Conservation (phyloP, 495 filamentous ascomycete species). For the Parmelia sp. region DNA sequence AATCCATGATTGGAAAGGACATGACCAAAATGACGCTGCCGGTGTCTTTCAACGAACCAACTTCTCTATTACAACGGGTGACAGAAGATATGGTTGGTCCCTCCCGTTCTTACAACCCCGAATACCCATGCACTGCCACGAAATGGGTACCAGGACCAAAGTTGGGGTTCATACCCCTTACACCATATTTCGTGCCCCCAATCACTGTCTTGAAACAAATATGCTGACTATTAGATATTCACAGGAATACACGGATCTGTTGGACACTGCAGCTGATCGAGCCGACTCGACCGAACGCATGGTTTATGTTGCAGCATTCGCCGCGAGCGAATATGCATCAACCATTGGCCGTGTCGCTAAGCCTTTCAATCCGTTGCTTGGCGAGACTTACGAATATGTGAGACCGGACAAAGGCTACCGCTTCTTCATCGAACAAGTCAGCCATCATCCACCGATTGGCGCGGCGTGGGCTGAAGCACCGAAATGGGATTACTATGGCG, state of each 20-base stretch:
- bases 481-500: conserved; percentile 96
- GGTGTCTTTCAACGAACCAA: conserved; percentile 98
- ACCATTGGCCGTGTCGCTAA: conserved; percentile 96
- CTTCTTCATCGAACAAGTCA: conserved; percentile 98
- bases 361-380: conserved; percentile 92
- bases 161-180: neutral
- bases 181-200: neutral
- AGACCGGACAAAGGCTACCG: conserved; percentile 94
- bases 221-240: neutral
- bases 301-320: conserved; percentile 94
- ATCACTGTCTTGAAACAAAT: neutral
- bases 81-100: conserved; percentile 70
- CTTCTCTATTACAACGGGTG: conserved; percentile 90
- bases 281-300: conserved; percentile 83
- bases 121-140: neutral
- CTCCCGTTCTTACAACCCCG: neutral
- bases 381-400: conserved; percentile 95
- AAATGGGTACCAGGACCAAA: neutral
- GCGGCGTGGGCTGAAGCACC: conserved; percentile 89
- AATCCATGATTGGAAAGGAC: conserved; percentile 99
- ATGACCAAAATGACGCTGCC: conserved; percentile 99
- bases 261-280: conserved; percentile 83
- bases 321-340: conserved; percentile 91
- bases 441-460: conserved; percentile 93
- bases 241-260: conserved; percentile 79